These are phyloP conservation scores for Bruguiera gymnorhiza DNA, from an alignment of 345 rosid species.

Conservation along the genomic window DNA sequence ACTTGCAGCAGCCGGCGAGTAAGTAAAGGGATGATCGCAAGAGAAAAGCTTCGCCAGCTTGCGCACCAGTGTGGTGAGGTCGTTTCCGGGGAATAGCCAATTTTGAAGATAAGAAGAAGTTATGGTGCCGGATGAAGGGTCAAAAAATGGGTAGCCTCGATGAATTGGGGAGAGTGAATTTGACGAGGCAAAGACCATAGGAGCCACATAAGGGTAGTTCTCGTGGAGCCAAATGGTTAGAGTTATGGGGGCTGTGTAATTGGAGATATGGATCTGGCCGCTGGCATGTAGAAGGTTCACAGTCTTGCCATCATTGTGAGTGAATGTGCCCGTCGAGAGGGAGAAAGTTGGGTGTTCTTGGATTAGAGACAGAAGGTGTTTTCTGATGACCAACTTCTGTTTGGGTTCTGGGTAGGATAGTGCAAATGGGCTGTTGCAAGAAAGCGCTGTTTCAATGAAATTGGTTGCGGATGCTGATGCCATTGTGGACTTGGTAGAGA, in stretches of 20 bases:
- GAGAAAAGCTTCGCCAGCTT: slow-evolving; percentile 49
- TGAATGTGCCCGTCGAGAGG: slow-evolving; percentile 39
- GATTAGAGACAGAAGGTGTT: slow-evolving; percentile 55
- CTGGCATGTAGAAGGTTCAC: slow-evolving; percentile 45
- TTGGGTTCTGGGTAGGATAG: slow-evolving; percentile 60
- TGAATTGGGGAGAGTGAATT: slow-evolving; percentile 30
- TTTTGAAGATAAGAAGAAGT: slow-evolving; percentile 44
- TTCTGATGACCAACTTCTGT: slow-evolving; percentile 57
- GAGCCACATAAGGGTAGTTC: slow-evolving; percentile 55
- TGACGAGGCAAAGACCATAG: slow-evolving; percentile 41
- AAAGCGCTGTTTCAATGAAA: slow-evolving; percentile 64
- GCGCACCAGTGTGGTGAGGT: slow-evolving; percentile 39
- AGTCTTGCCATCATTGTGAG: slow-evolving; percentile 60
- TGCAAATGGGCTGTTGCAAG: slow-evolving; percentile 31
- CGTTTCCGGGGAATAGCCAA: slow-evolving; percentile 53
- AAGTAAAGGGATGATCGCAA: slow-evolving; percentile 50
- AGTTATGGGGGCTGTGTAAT: slow-evolving; percentile 31
- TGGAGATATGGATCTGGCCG: slow-evolving; percentile 40
- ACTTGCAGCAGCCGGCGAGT: slow-evolving; percentile 5
- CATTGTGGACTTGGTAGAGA: slow-evolving; percentile 20
- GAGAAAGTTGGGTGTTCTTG: slow-evolving; percentile 44
- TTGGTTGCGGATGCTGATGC: slow-evolving; percentile 37
- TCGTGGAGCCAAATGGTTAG: slow-evolving; percentile 70
- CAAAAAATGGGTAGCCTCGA: slow-evolving; percentile 58
- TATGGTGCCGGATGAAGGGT: slow-evolving; percentile 39